phyloP scores from a whole-genome alignment of 108 stramenopile genomes.

The Skeletonema menzelii region DNA sequence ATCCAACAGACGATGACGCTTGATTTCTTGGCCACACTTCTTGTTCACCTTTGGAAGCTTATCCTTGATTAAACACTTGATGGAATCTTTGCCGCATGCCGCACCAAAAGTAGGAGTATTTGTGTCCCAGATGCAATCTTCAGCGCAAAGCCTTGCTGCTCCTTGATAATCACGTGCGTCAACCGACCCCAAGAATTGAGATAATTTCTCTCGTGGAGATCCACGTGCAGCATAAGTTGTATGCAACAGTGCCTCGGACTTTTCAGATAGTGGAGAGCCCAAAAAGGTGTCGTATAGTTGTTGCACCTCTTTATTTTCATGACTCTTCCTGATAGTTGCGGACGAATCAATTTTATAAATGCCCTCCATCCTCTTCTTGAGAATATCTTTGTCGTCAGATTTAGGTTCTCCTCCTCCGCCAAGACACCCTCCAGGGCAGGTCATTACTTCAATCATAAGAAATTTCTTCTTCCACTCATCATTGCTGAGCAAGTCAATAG shows the following conservation, averaged over 20 bases:
- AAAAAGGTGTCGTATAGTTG: constrained; percentile 44
- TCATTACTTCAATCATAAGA: constrained; percentile 58
- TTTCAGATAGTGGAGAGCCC: constrained; percentile 38
- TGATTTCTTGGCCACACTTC: constrained; percentile 10
- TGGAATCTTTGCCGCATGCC: constrained; percentile 11
- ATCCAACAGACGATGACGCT: constrained; percentile 23
- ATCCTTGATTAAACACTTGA: constrained; percentile 10
- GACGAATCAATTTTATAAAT: constrained; percentile 42
- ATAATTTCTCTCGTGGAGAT: constrained; percentile 23
- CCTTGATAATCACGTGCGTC: constrained; percentile 25
- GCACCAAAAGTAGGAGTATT: constrained; percentile 17
- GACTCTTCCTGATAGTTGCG: constrained; percentile 34
- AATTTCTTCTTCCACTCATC: constrained; percentile 40
- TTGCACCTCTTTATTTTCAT: constrained; percentile 46
- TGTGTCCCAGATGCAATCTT: constrained; percentile 27
- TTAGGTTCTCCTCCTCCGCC: constrained; percentile 61
- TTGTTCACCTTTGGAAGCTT: constrained; percentile 17
- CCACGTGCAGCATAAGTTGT: constrained; percentile 29
- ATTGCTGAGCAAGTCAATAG: constrained; percentile 40
- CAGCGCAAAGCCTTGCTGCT: constrained; percentile 24
- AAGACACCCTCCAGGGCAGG: constrained; percentile 58
- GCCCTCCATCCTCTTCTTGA: constrained; percentile 40
- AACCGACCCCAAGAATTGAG: constrained; percentile 25
- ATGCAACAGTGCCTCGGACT: constrained; percentile 44
- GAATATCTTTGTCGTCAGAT: constrained; percentile 42